Conservation (phyloP, 108 stramenopile species). For the Cyclotella distinguenda region DNA sequence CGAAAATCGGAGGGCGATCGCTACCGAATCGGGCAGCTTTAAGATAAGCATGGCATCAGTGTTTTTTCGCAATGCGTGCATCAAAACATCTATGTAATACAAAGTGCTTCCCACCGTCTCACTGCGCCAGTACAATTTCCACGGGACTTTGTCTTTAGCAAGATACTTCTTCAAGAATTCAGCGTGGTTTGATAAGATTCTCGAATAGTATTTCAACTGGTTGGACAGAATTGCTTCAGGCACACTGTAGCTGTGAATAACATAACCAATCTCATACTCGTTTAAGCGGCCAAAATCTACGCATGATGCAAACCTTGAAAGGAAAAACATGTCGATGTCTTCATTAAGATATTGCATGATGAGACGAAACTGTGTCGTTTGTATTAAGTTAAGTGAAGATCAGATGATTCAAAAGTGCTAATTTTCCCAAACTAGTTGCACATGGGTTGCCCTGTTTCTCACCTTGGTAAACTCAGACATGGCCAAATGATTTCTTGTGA, state of each 20-base stretch:
- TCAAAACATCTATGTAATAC: background rate
- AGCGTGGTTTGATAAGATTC: background rate
- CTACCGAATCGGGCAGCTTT: conserved; percentile 8
- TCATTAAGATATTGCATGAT: background rate
- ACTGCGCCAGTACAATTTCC: conserved; percentile 4
- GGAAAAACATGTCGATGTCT: background rate
- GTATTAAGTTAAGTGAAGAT: background rate
- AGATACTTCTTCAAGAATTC: conserved; percentile 1
- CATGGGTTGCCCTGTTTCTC: background rate
- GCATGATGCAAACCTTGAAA: background rate
- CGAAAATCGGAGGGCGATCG: background rate
- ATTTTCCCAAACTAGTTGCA: no score
- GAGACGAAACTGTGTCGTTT: background rate
- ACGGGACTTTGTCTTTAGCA: background rate
- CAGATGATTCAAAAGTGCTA: background rate
- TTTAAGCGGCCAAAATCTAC: conserved; percentile 1
- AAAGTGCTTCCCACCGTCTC: background rate
- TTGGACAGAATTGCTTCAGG: background rate
- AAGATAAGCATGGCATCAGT: background rate
- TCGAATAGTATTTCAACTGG: background rate
- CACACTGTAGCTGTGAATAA: background rate
- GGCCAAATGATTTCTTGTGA: background rate
- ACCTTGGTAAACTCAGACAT: conserved; percentile 11
- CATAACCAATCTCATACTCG: background rate
- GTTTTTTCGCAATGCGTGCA: background rate